Evolutionary conservation across 2,329 filamentous ascomycete species (phyloP), one percentile per base, ranked within the genome.

Genomic region (Talaromyces sp.): DNA sequence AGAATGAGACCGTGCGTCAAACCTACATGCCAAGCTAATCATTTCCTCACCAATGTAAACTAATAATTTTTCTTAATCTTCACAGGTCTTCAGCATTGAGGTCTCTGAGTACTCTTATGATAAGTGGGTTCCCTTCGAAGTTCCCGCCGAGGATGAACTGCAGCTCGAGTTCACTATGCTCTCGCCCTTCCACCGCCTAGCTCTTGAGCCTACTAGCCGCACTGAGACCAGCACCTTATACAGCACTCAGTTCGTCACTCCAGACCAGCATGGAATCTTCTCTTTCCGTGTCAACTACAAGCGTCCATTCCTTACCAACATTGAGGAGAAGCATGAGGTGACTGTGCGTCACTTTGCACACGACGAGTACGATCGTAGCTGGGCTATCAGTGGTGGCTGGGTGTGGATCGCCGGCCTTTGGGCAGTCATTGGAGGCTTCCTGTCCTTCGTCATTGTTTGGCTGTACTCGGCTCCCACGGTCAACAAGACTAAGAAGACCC

Each of bases 101-200:
- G 68, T 99, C 49, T 96, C 92, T 22, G 91, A 97, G 74, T 96
- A 91, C 73, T 75, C 76, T 45, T 86, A 85, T 77, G 85, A 90
- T 71, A 83, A 86, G 68, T 95, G 87, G 79, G 75, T 79, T 5
- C 89, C 92, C 41, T 97, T 91, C 76, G 79, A 78, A 36, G 79
- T 89, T 17, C 86, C 90, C 19, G 69, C 80, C 8, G 80, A 76
- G 57, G 94, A 99, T 70, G 81, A 80, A 24, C 70, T 99, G 30
- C 94, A 99, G 75, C 89, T 99, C 57, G 94, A 99, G 75, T 97
- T 97, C 80, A 92, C 87, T 78, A 99, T 97, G 94, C 88, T 99
- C 42, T 97, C 93, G 1, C 93, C 94, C 51, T 97, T 97, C 85
- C 88, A 97, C 78, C 92, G 94, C 37, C 82, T 97, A 30, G 80